Percentiles rank a stretch among this genome's conserved stretches.
Evolutionary conservation across 768 basidiomycete genomes (phyloP).

Genomic region (Suillus subalutaceus): DNA sequence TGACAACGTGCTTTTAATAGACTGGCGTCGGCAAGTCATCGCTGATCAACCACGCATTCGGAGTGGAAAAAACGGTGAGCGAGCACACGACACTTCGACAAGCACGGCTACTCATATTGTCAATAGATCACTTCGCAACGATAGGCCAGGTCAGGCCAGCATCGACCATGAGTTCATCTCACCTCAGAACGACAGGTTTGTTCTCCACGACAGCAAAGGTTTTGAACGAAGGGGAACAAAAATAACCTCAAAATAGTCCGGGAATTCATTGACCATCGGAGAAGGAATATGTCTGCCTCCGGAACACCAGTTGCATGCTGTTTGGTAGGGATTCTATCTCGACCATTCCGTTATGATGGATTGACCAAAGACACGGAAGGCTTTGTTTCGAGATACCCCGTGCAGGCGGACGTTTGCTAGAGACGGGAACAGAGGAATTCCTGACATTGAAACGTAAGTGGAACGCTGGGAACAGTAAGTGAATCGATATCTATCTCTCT

Average conservation of each 20-base stretch:
- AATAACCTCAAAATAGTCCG: conserved; percentile 9
- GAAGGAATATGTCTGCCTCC: neutral
- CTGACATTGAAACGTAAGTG: neutral
- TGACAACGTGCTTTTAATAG: neutral
- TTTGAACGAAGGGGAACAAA: conserved; percentile 18
- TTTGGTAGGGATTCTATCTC: conserved; percentile 13
- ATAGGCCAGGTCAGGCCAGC: conserved; percentile 14
- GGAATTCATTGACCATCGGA: conserved; percentile 16
- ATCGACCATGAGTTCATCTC: conserved; percentile 20
- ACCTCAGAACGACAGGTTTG: conserved; percentile 14
- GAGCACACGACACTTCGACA: neutral
- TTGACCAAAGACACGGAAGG: conserved; percentile 1
- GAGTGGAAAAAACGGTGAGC: conserved; percentile 6
- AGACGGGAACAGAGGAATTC: neutral
- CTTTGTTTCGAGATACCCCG: conserved; percentile 9
- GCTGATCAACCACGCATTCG: conserved; percentile 7
- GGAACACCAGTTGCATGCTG: conserved; percentile 17
- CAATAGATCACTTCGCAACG: neutral
- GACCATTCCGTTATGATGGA: neutral
- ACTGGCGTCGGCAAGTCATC: conserved; percentile 14
- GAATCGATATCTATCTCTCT: neutral
- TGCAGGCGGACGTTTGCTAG: neutral
- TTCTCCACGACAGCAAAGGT: conserved; percentile 22
- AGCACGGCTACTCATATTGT: neutral
- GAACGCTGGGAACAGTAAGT: conserved; percentile 9